Percentiles rank a stretch among this genome's conserved stretches.
phyloP scores from a whole-genome alignment of 2,329 filamentous ascomycete species.

The Coniochaeta sp. region DNA sequence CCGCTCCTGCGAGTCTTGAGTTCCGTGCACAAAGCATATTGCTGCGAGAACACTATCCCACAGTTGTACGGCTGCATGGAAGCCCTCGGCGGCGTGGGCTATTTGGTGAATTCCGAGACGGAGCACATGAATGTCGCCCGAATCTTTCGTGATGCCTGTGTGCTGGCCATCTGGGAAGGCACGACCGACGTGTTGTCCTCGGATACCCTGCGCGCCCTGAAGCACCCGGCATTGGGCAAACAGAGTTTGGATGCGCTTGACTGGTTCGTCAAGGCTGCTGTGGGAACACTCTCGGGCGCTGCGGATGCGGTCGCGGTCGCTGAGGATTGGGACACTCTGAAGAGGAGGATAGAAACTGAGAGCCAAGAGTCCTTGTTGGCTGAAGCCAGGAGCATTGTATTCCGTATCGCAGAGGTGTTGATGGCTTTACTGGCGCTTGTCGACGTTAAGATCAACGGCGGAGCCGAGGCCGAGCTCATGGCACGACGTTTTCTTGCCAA shows the following conservation, averaged over 20 bases:
- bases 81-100: slow-evolving; percentile 57
- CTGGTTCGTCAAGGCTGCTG: slow-evolving; percentile 23
- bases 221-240: slow-evolving; percentile 30
- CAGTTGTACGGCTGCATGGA: slow-evolving; percentile 54
- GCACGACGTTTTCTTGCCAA: slow-evolving; percentile 28
- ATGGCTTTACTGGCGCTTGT: slow-evolving; percentile 33
- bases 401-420: slow-evolving; percentile 33
- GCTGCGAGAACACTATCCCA: slow-evolving; percentile 40
- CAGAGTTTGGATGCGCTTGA: slow-evolving; percentile 34
- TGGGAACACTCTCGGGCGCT: slow-evolving; percentile 4
- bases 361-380: slow-evolving; percentile 31
- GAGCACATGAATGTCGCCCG: slow-evolving; percentile 60
- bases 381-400: slow-evolving; percentile 37
- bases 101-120: slow-evolving; percentile 52
- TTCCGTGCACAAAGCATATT: slow-evolving; percentile 52
- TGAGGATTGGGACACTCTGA: slow-evolving; percentile 32
- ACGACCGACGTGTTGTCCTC: slow-evolving; percentile 63
- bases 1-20: slow-evolving; percentile 50
- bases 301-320: slow-evolving; percentile 10
- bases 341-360: slow-evolving; percentile 23
- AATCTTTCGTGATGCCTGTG: slow-evolving; percentile 56
- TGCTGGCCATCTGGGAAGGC: slow-evolving; percentile 55
- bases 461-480: slow-evolving; percentile 28
- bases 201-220: slow-evolving; percentile 39
- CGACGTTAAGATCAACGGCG: slow-evolving; percentile 28